Percentiles rank a stretch among this genome's conserved stretches.
These are phyloP conservation scores for Reticulascus tulasneorum DNA, from an alignment of 2,329 filamentous ascomycete species.

Conservation along the genomic window DNA sequence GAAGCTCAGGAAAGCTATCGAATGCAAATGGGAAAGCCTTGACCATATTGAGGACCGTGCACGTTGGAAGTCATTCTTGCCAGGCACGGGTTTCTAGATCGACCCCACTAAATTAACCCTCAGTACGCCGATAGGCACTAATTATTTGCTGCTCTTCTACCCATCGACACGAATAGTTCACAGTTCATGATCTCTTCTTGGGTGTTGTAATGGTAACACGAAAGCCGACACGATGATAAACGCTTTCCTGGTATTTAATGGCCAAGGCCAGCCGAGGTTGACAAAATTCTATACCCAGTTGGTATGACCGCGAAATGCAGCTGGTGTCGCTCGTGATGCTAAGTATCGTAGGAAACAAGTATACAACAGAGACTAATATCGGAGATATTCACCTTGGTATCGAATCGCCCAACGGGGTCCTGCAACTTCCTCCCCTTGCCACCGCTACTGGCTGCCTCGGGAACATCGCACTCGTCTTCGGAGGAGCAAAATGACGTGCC, in stretches of 20 bases:
- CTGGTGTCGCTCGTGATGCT: background rate
- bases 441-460: slow-evolving; percentile 58
- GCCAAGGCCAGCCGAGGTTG: slow-evolving; percentile 90
- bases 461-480: slow-evolving; percentile 60
- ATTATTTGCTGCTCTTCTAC: no score
- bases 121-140: no score
- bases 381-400: slow-evolving; percentile 94
- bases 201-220: slow-evolving; percentile 20
- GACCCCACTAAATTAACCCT: no score
- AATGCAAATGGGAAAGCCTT: no score
- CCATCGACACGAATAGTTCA: no score
- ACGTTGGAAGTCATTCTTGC: no score
- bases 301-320: slow-evolving; percentile 44
- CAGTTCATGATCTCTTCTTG: no score
- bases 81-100: no score
- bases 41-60: no score
- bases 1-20: no score
- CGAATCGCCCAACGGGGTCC: slow-evolving; percentile 82
- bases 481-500: slow-evolving; percentile 82
- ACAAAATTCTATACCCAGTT: slow-evolving; percentile 99
- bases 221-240: slow-evolving; percentile 75
- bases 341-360: slow-evolving; percentile 71
- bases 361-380: slow-evolving; percentile 95
- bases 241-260: slow-evolving; percentile 97
- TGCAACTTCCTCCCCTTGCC: slow-evolving; percentile 93